A percentile compares a stretch with the other conserved stretches of the same genome.
Conservation (phyloP, 2,329 filamentous ascomycete genomes). For the Hirsutella rhossiliensis region DNA sequence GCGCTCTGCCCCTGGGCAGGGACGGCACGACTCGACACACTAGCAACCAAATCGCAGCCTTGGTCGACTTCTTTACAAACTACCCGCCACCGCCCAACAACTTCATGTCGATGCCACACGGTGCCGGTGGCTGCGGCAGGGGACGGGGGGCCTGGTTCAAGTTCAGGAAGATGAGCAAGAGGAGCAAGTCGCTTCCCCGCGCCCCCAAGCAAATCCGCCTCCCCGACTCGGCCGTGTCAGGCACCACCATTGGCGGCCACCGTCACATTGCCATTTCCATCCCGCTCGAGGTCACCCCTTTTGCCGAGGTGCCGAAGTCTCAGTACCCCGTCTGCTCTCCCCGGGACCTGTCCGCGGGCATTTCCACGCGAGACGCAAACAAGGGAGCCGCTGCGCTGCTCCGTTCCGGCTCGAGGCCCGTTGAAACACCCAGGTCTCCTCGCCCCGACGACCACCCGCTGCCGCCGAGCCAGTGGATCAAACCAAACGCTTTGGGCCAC, state of each 20-base stretch:
- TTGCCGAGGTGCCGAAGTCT: constrained; percentile 19
- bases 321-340: constrained; percentile 19
- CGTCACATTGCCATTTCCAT: constrained; percentile 51
- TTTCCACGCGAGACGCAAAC: too few species aligned
- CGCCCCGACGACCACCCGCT: neutral
- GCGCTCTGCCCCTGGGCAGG: neutral
- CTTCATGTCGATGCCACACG: constrained; percentile 33
- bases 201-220: constrained; percentile 24
- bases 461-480: neutral
- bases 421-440: neutral
- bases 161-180: constrained; percentile 26
- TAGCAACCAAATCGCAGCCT: constrained; percentile 16
- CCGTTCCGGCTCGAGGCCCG: neutral
- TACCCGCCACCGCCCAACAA: constrained; percentile 36
- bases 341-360: neutral
- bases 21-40: constrained; percentile 6
- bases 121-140: constrained; percentile 5
- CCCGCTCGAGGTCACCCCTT: constrained; percentile 36
- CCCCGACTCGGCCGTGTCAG: constrained; percentile 43
- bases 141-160: constrained; percentile 26
- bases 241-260: constrained; percentile 38
- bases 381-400: neutral
- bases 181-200: constrained; percentile 21
- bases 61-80: constrained; percentile 38
- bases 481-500: constrained; percentile 1